Evolutionary conservation across 768 basidiomycete species (phyloP), one percentile per base, ranked within the genome.

Genomic region (Mycena galericulata): DNA sequence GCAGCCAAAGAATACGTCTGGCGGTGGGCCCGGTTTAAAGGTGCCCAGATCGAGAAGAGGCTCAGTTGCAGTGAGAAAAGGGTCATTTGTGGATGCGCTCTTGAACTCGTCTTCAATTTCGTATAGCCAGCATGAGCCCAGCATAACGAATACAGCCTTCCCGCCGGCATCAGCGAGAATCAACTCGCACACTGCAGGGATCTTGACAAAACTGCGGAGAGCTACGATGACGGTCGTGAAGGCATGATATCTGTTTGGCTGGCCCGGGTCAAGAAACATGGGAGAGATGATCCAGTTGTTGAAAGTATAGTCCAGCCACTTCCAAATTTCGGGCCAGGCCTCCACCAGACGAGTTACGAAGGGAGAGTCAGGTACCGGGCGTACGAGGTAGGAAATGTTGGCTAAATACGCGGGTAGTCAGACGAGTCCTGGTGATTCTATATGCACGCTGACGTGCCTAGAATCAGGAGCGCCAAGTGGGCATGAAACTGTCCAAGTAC

Each of bases 61-160:
- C 56, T 68, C 70, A 10, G 54, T 54, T 24, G 70, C 67, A n/a
- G 63, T 61, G 24, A 72, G 46, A 41, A 62, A 34, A 7, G 4
- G 51, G n/a, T 65, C 32, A 24, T 57, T 11, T 2, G 56, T 40
- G 9, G 56, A 24, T 3, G 70, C 55, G 4, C 36, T 6, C 54
- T 72, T 72, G 49, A 64, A 72, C 22, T 72, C 67, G 26, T 68
- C 62, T 41, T 68, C 67, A 18, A 51, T 38, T 43, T 72, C 70
- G 22, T 68, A 72, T 6, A 72, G 46, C 70, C 70, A 72, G 59
- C 70, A 72, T 18, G 67, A 68, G 41, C 70, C 70, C 9, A 72
- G 47, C 51, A 72, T 56, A 1, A 68, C 46, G 47, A 68, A 72
- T 18, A 38, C 30, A 20, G 29, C n/a, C 47, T 55, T 65, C 6